Evolutionary conservation across 257 asterid genomes (phyloP).

Genomic region (Capsicum chinense): DNA sequence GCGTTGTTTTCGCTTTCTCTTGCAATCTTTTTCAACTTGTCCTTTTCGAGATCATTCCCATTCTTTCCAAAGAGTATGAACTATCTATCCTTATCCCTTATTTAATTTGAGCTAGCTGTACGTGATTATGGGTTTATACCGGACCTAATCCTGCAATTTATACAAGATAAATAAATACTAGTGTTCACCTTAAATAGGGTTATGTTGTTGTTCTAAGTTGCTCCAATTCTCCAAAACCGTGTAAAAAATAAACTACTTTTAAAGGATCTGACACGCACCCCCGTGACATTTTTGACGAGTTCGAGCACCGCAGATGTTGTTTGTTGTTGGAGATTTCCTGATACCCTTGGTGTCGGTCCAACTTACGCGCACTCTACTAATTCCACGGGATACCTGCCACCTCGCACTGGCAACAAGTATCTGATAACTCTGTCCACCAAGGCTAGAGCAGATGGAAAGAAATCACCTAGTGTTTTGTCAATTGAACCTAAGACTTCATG

Average conservation of each 20-base stretch:
- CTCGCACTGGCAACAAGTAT: no score
- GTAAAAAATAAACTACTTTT: no score
- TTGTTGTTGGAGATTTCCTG: not conserved
- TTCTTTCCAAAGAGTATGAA: conserved; percentile 81
- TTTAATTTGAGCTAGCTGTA: conserved; percentile 11
- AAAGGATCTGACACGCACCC: no score
- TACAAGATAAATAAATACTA: not conserved
- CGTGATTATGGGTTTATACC: not conserved
- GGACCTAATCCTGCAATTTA: no score
- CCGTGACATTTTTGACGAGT: no score
- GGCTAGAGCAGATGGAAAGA: no score
- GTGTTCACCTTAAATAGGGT: not conserved
- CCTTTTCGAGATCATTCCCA: conserved; percentile 87
- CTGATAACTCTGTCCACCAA: no score
- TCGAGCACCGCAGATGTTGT: no score
- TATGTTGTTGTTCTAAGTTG: not conserved
- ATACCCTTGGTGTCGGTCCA: no score
- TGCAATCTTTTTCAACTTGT: conserved; percentile 98
- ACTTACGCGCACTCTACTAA: no score
- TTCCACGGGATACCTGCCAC: no score
- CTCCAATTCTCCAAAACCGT: no score
- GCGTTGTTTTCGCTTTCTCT: conserved; percentile 92
- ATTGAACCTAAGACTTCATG: not conserved
- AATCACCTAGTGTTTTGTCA: not conserved
- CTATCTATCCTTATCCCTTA: not conserved